These are phyloP conservation scores for Phaeotremella fagi DNA, from an alignment of 768 basidiomycete species.

Conservation along the genomic window DNA sequence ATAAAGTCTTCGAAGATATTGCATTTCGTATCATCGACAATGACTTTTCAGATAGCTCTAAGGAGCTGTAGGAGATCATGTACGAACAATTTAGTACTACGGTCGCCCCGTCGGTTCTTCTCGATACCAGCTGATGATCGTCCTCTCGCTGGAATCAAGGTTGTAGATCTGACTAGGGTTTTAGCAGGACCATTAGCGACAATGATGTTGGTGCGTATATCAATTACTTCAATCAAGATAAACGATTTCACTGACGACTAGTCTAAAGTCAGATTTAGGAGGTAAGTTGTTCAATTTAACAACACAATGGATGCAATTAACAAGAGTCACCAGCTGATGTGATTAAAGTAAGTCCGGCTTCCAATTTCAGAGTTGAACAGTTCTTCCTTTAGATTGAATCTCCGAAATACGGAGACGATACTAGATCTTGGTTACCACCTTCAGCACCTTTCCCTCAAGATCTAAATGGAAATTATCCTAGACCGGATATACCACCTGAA, in stretches of 20 bases:
- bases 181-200: slow-evolving; percentile 89
- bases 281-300: slow-evolving; percentile 17
- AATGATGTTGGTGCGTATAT: slow-evolving; percentile 69
- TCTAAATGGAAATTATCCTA: slow-evolving; percentile 18
- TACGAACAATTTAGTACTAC: too few relatives aligned
- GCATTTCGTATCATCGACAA: too few relatives aligned
- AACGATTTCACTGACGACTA: background rate
- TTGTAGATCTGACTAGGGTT: slow-evolving; percentile 86
- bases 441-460: slow-evolving; percentile 31
- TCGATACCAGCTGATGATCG: slow-evolving; percentile 12
- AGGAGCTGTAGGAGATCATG: too few relatives aligned
- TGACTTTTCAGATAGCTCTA: too few relatives aligned
- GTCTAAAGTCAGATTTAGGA: slow-evolving; percentile 43
- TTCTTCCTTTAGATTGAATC: slow-evolving; percentile 29
- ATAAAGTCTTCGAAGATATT: too few relatives aligned
- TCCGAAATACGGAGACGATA: slow-evolving; percentile 70
- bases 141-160: slow-evolving; percentile 70
- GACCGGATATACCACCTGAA: slow-evolving; percentile 68
- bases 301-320: too few relatives aligned
- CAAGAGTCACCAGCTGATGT: slow-evolving; percentile 76
- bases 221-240: background rate
- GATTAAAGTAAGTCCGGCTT: slow-evolving; percentile 60
- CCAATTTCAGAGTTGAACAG: background rate
- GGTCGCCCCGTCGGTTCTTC: background rate
- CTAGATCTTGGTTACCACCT: slow-evolving; percentile 53